Base-by-base conservation (phyloP, 1,284 basidiomycete species). In the Malassezia pachydermatis region DNA sequence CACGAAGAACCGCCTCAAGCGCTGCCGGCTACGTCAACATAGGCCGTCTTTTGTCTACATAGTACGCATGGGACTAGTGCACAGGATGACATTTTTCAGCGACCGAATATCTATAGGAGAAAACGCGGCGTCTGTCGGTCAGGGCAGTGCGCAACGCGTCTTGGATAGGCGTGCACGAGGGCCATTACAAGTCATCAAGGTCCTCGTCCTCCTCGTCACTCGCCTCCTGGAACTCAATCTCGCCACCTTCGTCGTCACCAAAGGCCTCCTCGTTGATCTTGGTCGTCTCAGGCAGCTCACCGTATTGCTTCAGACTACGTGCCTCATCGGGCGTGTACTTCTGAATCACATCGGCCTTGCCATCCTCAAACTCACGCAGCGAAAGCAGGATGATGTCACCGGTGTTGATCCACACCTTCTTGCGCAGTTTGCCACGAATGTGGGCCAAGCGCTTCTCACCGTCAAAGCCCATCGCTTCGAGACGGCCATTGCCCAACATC, bases 371-470 rank as follows among this genome's bases (percentile, higher is more conserved):
- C 49, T 98, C 94, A 63, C 94, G 86, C 45, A 99, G 79, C 24
- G 92, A 98, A 32, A 99, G 78, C 36, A 99, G 78, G 57, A 98
- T 84, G 72, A 98, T 96, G 72, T 98, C 94, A 63, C 94, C 94
- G 67, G 90, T 87, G 73, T 94, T 94, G 75, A 99, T 98, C 94
- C 94, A 98, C 65, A 98, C 90, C 83, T 98, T 98, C 77, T 98
- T 98, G 71, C 94, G 78, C 86, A 99, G 90, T 78, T 96, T 96
- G 47, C 94, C 94, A 74, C 94, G 81, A 72, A 99, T 98, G 74
- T 98, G 94, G 22, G 88, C 92, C 72, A 98, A 78, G 64, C 92
- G 79, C 76, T 95, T 96, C 78, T 94, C 89, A 43, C 94, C 92
- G 74, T 99, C 94, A 70, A 98, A 96, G 76, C 94, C 96, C 69